These are phyloP conservation scores for Verruconis gallopava DNA, from an alignment of 2,329 filamentous ascomycete genomes.

Conservation along the genomic window DNA sequence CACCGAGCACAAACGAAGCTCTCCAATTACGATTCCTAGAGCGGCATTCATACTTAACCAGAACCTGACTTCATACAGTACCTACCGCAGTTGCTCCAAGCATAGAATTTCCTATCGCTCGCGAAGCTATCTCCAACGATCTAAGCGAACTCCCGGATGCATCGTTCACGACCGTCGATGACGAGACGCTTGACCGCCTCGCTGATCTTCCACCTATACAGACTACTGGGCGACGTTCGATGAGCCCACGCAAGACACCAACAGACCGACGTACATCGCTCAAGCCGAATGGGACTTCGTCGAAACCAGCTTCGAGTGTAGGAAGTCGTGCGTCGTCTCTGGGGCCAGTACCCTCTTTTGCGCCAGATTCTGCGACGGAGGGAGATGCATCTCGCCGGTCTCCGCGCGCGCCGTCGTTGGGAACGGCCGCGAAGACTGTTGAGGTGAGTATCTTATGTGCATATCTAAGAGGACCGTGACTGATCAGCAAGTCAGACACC, in stretches of 20 bases:
- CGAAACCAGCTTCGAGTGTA: constrained; percentile 3
- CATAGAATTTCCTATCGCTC: background rate
- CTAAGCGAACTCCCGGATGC: constrained; percentile 6
- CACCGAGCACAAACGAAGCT: too few species aligned
- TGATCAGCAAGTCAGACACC: too few species aligned
- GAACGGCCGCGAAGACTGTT: background rate
- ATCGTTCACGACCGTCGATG: constrained; percentile 3
- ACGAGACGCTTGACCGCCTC: constrained; percentile 4
- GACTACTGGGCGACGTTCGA: background rate
- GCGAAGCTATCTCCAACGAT: constrained; percentile 3
- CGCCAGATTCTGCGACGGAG: background rate
- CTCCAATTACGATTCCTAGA: too few species aligned
- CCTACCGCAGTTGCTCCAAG: constrained; percentile 1
- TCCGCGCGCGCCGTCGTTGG: constrained; percentile 2
- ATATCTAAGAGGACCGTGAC: too few species aligned
- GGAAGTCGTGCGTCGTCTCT: constrained; percentile 3
- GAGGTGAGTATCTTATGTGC: too few species aligned
- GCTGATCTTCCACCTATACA: constrained; percentile 4
- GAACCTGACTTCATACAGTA: background rate
- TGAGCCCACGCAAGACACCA: background rate
- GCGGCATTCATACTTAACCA: too few species aligned
- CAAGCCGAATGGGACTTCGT: constrained; percentile 1
- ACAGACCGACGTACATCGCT: background rate
- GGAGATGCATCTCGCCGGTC: constrained; percentile 3
- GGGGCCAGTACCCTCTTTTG: background rate